Percentiles rank a stretch among this genome's conserved stretches.
phyloP scores from a whole-genome alignment of 2,329 filamentous ascomycete species.

The Thelonectria rubi region DNA sequence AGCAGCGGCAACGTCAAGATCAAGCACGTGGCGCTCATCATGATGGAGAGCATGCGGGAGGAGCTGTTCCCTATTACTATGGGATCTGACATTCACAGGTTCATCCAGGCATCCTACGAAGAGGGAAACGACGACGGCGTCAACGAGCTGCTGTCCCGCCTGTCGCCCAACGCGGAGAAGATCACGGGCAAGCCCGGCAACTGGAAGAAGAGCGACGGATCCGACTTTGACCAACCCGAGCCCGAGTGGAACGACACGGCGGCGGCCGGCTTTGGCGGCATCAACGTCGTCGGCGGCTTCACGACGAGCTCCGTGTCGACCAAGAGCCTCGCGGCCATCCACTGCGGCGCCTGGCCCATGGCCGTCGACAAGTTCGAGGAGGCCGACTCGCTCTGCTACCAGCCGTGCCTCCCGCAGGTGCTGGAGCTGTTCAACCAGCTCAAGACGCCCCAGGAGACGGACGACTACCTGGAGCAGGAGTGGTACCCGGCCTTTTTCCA shows the following conservation, averaged over 20 bases:
- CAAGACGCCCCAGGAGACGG: conserved; percentile 24
- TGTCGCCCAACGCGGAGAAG: conserved; percentile 35
- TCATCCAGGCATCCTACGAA: conserved; percentile 45
- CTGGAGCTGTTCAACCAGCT: conserved; percentile 48
- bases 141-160: conserved; percentile 34
- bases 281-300: conserved; percentile 52
- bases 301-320: conserved; percentile 55
- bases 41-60: conserved; percentile 56
- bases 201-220: conserved; percentile 28
- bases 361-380: conserved; percentile 56
- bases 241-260: conserved; percentile 34
- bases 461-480: conserved; percentile 41
- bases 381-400: conserved; percentile 52
- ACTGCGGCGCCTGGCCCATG: conserved; percentile 55
- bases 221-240: conserved; percentile 36
- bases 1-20: conserved; percentile 47
- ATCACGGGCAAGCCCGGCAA: conserved; percentile 24
- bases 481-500: conserved; percentile 50
- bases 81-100: conserved; percentile 50
- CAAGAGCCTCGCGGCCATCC: conserved; percentile 54
- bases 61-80: conserved; percentile 57
- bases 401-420: conserved; percentile 55
- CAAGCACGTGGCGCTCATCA: conserved; percentile 56
- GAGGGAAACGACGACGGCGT: conserved; percentile 41
- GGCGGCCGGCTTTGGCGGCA: conserved; percentile 46